Conservation (phyloP, 768 basidiomycete genomes). For the Kwoniella bestiolae region DNA sequence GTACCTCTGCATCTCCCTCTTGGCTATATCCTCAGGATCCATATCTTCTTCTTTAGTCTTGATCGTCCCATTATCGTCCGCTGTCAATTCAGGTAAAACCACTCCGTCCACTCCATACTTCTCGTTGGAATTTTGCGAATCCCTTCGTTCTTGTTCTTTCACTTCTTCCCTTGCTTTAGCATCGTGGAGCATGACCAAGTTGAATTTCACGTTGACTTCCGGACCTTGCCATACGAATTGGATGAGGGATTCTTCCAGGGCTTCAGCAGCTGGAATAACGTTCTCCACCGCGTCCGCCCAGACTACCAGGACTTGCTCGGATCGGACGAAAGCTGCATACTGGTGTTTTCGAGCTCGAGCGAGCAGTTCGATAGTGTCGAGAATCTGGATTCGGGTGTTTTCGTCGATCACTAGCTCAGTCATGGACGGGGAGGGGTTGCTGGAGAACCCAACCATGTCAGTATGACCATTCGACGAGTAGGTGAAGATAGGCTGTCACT, state of each 20-base stretch:
- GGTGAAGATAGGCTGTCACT: conserved; percentile 63
- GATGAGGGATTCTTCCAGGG: conserved; percentile 71
- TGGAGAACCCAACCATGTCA: neutral
- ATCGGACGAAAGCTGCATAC: conserved; percentile 83
- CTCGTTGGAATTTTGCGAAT: conserved; percentile 15
- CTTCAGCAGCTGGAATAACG: conserved; percentile 66
- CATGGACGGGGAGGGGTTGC: conserved; percentile 39
- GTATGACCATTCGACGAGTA: neutral
- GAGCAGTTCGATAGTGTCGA: conserved; percentile 76
- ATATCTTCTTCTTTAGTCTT: conserved; percentile 31
- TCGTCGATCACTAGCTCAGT: conserved; percentile 63
- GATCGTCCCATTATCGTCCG: conserved; percentile 39
- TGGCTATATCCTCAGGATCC: conserved; percentile 51
- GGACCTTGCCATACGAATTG: conserved; percentile 73
- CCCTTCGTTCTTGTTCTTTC: conserved; percentile 19
- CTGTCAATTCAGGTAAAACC: conserved; percentile 17
- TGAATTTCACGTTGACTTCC: conserved; percentile 43
- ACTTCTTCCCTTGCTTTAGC: conserved; percentile 29
- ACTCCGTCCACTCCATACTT: conserved; percentile 26
- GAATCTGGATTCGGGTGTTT: conserved; percentile 82
- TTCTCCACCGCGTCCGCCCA: conserved; percentile 80
- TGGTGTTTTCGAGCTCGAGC: conserved; percentile 84
- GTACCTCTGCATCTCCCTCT: conserved; percentile 30
- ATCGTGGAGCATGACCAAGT: conserved; percentile 42
- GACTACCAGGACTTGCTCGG: conserved; percentile 80